Evolutionary conservation across 2,329 filamentous ascomycete species (phyloP).

Genomic region (Passalora sequoiae): DNA sequence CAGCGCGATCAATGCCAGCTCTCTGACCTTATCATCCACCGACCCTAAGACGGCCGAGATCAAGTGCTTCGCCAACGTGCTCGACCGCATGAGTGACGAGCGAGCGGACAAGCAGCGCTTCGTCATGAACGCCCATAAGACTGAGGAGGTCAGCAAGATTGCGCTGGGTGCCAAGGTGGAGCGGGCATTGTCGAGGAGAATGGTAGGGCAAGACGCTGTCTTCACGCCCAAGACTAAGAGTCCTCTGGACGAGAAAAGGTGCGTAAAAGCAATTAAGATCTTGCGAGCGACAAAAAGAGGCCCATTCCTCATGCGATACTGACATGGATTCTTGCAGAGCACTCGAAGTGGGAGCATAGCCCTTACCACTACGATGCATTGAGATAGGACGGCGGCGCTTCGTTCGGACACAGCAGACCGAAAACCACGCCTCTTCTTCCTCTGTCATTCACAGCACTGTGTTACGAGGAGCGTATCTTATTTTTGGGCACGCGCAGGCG

Average conservation of each 20-base stretch:
- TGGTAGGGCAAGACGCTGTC: constrained; percentile 83
- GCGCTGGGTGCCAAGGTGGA: constrained; percentile 87
- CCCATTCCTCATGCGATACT: neutral
- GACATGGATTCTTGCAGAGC: neutral
- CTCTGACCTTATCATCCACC: constrained; percentile 27
- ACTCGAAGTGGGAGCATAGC: constrained; percentile 16
- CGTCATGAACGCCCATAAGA: constrained; percentile 71
- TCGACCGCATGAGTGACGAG: constrained; percentile 87
- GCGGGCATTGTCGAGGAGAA: constrained; percentile 75
- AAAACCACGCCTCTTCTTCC: neutral
- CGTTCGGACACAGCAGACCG: neutral
- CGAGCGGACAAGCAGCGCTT: constrained; percentile 78
- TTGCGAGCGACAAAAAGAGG: too few relatives aligned
- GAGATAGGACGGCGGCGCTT: neutral
- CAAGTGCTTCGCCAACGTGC: constrained; percentile 69
- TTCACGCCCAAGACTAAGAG: constrained; percentile 46
- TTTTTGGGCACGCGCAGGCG: too few relatives aligned
- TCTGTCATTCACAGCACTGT: neutral
- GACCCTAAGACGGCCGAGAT: constrained; percentile 59
- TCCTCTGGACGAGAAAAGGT: constrained; percentile 20
- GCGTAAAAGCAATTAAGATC: neutral
- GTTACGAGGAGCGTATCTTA: too few relatives aligned
- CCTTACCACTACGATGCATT: constrained; percentile 4
- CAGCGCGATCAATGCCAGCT: constrained; percentile 20
- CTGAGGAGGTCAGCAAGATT: constrained; percentile 75